phyloP scores from a whole-genome alignment of 148 eudicot genomes.

The Cornus suecica region DNA sequence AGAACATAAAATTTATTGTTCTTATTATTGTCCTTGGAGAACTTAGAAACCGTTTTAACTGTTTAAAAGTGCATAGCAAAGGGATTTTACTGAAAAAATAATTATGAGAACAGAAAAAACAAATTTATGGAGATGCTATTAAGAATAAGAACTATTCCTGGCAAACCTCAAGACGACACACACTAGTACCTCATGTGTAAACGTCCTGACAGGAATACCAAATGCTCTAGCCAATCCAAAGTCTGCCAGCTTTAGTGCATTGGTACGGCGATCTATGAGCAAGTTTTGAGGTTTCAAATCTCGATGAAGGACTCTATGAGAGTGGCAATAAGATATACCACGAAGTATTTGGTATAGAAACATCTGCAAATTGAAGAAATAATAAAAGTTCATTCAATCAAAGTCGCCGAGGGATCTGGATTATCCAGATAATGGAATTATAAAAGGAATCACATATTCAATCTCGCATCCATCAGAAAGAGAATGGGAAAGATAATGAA shows the following conservation, averaged over 20 bases:
- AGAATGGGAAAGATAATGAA: neutral
- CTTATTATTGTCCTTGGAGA: no score
- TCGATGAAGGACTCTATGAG: slow-evolving; percentile 94
- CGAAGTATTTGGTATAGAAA: slow-evolving; percentile 91
- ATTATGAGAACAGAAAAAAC: neutral
- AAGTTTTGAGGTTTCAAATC: slow-evolving; percentile 96
- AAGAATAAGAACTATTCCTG: neutral
- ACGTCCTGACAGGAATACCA: slow-evolving; percentile 28
- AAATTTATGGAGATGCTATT: neutral
- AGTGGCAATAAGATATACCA: slow-evolving; percentile 96
- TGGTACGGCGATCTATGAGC: slow-evolving; percentile 85
- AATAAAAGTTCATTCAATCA: neutral
- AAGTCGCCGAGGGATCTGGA: neutral
- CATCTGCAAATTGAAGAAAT: slow-evolving; percentile 45
- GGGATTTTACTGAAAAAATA: neutral
- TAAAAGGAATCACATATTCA: neutral
- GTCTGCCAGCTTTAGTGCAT: slow-evolving; percentile 92
- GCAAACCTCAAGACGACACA: neutral
- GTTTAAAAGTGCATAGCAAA: no score
- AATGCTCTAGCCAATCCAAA: slow-evolving; percentile 97
- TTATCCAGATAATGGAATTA: neutral
- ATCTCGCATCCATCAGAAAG: neutral
- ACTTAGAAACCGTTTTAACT: no score
- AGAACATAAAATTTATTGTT: no score
- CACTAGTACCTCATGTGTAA: slow-evolving; percentile 25